Conservation (phyloP, 2,329 filamentous ascomycete genomes). For the Penicillium sp. region DNA sequence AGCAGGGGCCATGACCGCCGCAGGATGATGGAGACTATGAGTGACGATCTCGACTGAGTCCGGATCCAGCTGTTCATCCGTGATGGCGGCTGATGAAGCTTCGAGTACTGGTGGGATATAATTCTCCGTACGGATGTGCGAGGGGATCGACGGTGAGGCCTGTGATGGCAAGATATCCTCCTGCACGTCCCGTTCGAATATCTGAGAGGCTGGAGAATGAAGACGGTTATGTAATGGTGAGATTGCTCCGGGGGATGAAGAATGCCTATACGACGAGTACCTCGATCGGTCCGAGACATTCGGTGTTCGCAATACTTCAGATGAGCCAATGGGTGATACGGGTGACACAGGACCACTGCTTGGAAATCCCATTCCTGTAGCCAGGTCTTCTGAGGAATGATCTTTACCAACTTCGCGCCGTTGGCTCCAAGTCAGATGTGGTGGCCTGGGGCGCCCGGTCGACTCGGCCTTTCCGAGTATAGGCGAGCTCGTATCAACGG, state of each 20-base stretch:
- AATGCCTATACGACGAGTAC: conserved; percentile 42
- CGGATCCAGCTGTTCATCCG: conserved; percentile 77
- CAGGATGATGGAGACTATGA: conserved; percentile 78
- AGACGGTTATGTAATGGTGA: conserved; percentile 69
- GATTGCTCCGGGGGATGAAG: conserved; percentile 65
- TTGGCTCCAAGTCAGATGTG: conserved; percentile 16
- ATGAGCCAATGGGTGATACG: conserved; percentile 25
- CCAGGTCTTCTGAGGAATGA: conserved; percentile 3
- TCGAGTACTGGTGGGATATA: conserved; percentile 89
- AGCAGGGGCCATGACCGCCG: conserved; percentile 63
- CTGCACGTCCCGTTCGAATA: conserved; percentile 94
- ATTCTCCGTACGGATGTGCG: conserved; percentile 92
- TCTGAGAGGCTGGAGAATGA: conserved; percentile 74
- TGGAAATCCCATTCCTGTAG: neutral
- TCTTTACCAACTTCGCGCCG: conserved; percentile 7
- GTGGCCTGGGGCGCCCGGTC: conserved; percentile 17
- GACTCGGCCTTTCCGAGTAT: conserved; percentile 6
- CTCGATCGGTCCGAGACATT: conserved; percentile 18
- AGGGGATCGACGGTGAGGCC: conserved; percentile 80
- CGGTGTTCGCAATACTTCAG: conserved; percentile 21
- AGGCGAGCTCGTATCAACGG: conserved; percentile 6
- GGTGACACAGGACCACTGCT: conserved; percentile 14
- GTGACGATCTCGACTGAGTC: conserved; percentile 92
- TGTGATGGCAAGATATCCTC: conserved; percentile 68
- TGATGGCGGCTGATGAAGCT: conserved; percentile 88